Evolutionary conservation across 495 filamentous ascomycete genomes (phyloP).

Genomic region (Astrocystis sublimbata): DNA sequence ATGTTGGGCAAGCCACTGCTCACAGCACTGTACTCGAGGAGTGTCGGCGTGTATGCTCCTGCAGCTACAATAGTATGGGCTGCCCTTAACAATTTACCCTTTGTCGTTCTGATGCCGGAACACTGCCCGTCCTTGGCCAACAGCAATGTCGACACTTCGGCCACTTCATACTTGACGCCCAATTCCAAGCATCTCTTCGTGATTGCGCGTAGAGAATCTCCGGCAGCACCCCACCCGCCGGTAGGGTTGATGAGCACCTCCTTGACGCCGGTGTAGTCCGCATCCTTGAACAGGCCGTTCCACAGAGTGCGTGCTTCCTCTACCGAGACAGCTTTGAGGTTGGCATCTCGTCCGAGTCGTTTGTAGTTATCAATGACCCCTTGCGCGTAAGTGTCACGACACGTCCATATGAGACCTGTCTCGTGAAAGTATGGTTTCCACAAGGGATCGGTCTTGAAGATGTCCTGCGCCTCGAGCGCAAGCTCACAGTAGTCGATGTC

Average conservation of each 20-base stretch:
- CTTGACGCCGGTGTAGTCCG: constrained; percentile 55
- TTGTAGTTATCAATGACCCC: constrained; percentile 52
- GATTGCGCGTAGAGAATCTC: constrained; percentile 48
- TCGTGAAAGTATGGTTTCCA: constrained; percentile 58
- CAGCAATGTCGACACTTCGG: constrained; percentile 46
- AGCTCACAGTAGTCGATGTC: constrained; percentile 58
- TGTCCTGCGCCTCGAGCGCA: constrained; percentile 58
- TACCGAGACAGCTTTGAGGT: constrained; percentile 41
- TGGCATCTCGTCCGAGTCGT: constrained; percentile 44
- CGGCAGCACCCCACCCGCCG: constrained; percentile 64
- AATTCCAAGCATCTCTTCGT: constrained; percentile 48
- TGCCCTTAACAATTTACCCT: constrained; percentile 46
- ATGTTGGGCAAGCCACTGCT: constrained; percentile 45
- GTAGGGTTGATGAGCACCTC: constrained; percentile 53
- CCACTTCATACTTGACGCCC: constrained; percentile 56
- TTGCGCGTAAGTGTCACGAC: constrained; percentile 43
- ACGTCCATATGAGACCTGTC: constrained; percentile 54
- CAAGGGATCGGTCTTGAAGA: constrained; percentile 55
- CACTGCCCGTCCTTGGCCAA: constrained; percentile 44
- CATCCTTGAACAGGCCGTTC: constrained; percentile 54
- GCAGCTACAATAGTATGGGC: constrained; percentile 55
- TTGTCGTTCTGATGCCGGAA: constrained; percentile 45
- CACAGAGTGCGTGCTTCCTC: constrained; percentile 48
- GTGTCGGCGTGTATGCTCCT: constrained; percentile 59
- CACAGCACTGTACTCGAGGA: constrained; percentile 54